Conservation (phyloP, 2,329 filamentous ascomycete genomes). For the Pestalotiopsis sp. region DNA sequence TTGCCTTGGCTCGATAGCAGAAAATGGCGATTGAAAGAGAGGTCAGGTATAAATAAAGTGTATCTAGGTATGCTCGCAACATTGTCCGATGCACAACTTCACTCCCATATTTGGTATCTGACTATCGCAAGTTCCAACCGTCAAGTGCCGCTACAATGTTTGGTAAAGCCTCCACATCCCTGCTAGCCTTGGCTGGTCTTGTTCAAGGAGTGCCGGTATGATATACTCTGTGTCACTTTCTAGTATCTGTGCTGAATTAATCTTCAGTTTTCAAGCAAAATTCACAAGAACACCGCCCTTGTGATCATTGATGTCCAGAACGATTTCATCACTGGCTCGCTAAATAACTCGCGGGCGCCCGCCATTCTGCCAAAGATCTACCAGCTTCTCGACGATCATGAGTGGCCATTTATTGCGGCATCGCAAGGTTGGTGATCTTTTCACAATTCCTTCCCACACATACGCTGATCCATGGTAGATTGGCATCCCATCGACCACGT, state of each 20-base stretch:
- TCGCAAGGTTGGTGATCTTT: slow-evolving; percentile 19
- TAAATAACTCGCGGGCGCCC: slow-evolving; percentile 22
- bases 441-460: no score
- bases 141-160: background rate
- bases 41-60: background rate
- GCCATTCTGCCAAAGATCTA: slow-evolving; percentile 24
- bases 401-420: slow-evolving; percentile 24
- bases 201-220: background rate
- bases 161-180: background rate
- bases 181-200: background rate
- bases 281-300: slow-evolving; percentile 23
- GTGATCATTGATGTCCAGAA: slow-evolving; percentile 24
- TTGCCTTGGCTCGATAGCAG: background rate
- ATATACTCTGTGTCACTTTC: background rate
- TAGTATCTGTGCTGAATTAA: background rate
- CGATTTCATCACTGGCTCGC: slow-evolving; percentile 24
- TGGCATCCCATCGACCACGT: slow-evolving; percentile 23
- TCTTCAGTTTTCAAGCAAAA: slow-evolving; percentile 19
- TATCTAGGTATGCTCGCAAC: background rate
- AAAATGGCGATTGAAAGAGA: background rate
- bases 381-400: slow-evolving; percentile 22
- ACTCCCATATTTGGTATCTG: background rate
- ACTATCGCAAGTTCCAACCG: background rate
- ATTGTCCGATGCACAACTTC: background rate
- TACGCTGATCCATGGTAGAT: slow-evolving; percentile 10